Percentiles rank a stretch among this genome's conserved stretches.
Evolutionary conservation across 768 basidiomycete genomes (phyloP).

Genomic region (Scleroderma bovista): DNA sequence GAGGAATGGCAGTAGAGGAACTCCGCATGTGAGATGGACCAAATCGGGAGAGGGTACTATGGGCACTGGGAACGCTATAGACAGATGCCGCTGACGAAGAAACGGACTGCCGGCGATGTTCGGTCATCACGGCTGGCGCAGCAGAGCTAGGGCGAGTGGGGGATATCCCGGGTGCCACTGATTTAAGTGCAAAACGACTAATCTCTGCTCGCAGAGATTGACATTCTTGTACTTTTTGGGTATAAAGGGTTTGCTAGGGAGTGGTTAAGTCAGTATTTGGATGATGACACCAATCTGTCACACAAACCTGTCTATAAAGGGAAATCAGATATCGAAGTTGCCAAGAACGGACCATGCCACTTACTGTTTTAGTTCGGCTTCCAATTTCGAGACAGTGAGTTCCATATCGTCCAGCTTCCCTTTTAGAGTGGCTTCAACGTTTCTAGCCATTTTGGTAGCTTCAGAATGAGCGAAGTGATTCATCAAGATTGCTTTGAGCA

Average conservation of each 20-base stretch:
- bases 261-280: constrained; percentile 13
- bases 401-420: constrained; percentile 64
- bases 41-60: constrained; percentile 47
- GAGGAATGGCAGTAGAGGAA: constrained; percentile 43
- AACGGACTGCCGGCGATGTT: constrained; percentile 27
- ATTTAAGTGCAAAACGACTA: constrained; percentile 41
- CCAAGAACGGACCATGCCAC: constrained; percentile 23
- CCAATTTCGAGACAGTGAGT: constrained; percentile 50
- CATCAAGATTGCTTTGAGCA: constrained; percentile 77
- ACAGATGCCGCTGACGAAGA: constrained; percentile 27
- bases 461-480: constrained; percentile 81
- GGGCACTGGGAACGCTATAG: constrained; percentile 40
- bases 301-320: constrained; percentile 48
- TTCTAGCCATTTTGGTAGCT: constrained; percentile 61
- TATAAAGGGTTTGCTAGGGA: constrained; percentile 51
- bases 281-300: constrained; percentile 2
- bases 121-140: constrained; percentile 17
- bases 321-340: constrained; percentile 12
- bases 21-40: constrained; percentile 52
- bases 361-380: constrained; percentile 68
- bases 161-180: constrained; percentile 18
- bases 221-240: constrained; percentile 67
- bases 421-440: constrained; percentile 55
- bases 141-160: constrained; percentile 24
- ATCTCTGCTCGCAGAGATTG: constrained; percentile 64